A percentile compares a stretch with the other conserved stretches of the same genome.
Evolutionary conservation across 345 rosid species (phyloP).

Genomic region (Rubroshorea leprosula): DNA sequence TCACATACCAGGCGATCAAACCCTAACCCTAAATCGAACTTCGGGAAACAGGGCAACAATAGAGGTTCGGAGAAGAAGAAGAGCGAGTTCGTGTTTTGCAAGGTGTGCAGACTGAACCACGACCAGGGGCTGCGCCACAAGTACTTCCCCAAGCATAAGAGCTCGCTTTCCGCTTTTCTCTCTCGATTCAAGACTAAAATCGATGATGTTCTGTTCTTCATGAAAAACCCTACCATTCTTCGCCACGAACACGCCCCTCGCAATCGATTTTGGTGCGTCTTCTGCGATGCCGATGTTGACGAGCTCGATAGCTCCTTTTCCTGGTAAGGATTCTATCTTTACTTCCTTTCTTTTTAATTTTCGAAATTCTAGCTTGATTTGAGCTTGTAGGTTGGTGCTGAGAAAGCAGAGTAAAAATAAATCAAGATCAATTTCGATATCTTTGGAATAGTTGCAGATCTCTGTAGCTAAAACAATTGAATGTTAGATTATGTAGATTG

Average conservation of each 20-base stretch:
- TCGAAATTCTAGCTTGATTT: too few relatives aligned
- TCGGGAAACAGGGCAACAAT: not conserved
- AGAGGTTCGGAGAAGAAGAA: conserved; percentile 1
- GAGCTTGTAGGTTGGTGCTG: not conserved
- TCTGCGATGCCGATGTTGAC: conserved; percentile 63
- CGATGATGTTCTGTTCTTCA: conserved; percentile 54
- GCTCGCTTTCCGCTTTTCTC: conserved; percentile 46
- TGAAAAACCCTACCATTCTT: conserved; percentile 52
- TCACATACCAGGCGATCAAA: not conserved
- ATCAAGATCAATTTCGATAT: not conserved
- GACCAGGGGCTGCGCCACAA: conserved; percentile 71
- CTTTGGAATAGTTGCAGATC: too few relatives aligned
- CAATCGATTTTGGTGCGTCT: conserved; percentile 75
- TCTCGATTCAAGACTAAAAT: conserved; percentile 57
- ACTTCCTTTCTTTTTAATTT: not conserved
- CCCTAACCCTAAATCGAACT: conserved; percentile 10
- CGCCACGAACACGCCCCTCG: conserved; percentile 48
- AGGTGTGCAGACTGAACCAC: conserved; percentile 61
- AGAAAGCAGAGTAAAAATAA: not conserved
- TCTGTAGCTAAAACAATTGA: too few relatives aligned
- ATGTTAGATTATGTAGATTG: too few relatives aligned
- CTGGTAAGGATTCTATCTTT: conserved; percentile 36
- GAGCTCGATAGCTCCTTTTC: conserved; percentile 66
- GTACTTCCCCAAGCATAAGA: conserved; percentile 68
- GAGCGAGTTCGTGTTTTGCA: conserved; percentile 61